Base-by-base conservation (phyloP, 345 rosid species). In the Tarenaya hassleriana region DNA sequence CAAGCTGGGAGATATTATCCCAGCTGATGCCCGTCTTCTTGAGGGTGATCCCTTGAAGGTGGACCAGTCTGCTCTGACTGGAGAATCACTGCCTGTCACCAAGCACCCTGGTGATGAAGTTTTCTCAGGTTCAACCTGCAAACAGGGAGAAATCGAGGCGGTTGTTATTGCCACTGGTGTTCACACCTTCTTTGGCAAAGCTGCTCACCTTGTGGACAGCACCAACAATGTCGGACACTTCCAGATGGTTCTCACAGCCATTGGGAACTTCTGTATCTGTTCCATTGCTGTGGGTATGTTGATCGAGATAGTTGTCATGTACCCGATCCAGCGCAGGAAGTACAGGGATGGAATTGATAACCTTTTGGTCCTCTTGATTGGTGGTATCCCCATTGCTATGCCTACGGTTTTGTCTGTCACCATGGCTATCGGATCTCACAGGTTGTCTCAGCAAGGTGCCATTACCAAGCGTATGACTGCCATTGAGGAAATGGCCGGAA, bases 391-490 rank as follows among this genome's bases (percentile, higher is more conserved):
- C 8, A 87, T 81, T 48, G 96, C 96, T 47, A 91, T 91, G 98
- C 98, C 98, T 0, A 91, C 98, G 12, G 98, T 91, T 49, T 75
- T 91, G 57, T 86, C 95, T 0, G 95, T 86, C 38, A 86, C 95
- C 7, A 86, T 86, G 95, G 92, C 95, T 48, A 86, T 86, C 58
- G 95, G 95, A 8, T 86, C 95, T 46, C 95, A 86, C 68, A 73
- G 73, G 58, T 56, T 86, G 34, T 75, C 95, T 63, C 84, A 79
- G 70, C 94, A 87, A 61, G 96, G 94, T 47, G 96, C 96, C 32
- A 87, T 87, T 60, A 87, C 96, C 41, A 87, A 87, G 76, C 79
- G 96, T 61, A 87, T 87, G 96, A 84, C 95, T 66, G 94, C 96
- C 56, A 87, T 87, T 1, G 96, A 87, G 55, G 94, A 87, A 64